Evolutionary conservation across 768 basidiomycete species (phyloP), one percentile per base, ranked within the genome.

Genomic region (Boletus rufocinnamomeus): DNA sequence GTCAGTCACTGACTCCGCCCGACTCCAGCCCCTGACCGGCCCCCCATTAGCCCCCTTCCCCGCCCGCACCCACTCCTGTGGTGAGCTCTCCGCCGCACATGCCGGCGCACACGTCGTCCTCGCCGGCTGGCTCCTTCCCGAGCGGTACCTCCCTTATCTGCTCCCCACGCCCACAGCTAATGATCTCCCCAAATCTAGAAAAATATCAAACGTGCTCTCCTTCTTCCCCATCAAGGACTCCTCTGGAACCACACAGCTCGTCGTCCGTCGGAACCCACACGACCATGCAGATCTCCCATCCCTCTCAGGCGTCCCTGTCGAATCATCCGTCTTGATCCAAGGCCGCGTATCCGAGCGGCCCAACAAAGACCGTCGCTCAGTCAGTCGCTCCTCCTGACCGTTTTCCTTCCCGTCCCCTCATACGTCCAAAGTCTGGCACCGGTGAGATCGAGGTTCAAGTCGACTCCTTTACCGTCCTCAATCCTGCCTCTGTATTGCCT

Each of bases 201-300:
- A 87, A 73, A 79, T 87, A 19, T 79, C 78, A 54, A 87, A 84
- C 73, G 75, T 73, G 51, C 75, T 94, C 65, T 90, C 90, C 56
- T 98, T 98, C 79, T 93, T 89, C 76, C 87, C 87, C 34, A 82
- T 97, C 70, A 89, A 84, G 67, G 94, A 95, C 73, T 80, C 86
- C 44, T 80, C 81, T 62, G 91, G 91, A 37, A 84, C 80, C 0
- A 83, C 88, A 3, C 95, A 98, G 74, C 86, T 98, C 58, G 81
- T 93, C 69, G 80, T 84, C 45, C 74, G 83, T 69, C 81, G 83
- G 63, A 67, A 76, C 61, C 62, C 73, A 7, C 61, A 25, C 53
- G 35, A 60, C 50, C 52, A n/a, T 7, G 2, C 40, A 47, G 37
- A 69, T 57, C 71, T 82, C 50, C 69, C 77, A 25, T 61, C 72